Conservation (phyloP, 164 flowering plant species). For the Akebia trifoliata region DNA sequence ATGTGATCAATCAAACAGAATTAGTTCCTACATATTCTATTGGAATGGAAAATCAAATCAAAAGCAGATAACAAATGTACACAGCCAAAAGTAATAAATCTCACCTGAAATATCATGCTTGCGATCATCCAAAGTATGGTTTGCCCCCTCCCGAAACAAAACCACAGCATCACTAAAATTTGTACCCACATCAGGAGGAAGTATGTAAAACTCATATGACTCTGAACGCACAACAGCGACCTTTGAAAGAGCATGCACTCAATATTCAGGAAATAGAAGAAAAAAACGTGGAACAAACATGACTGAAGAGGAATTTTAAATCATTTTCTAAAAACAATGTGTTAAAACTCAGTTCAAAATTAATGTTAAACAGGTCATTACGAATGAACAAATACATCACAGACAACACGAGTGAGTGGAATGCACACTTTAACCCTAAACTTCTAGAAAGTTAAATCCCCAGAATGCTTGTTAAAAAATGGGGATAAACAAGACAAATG, state of each 20-base stretch:
- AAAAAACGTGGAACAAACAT: not conserved
- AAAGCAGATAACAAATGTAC: not conserved
- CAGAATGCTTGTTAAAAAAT: too few relatives aligned
- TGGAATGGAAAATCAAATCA: not conserved
- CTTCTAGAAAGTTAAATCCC: too few relatives aligned
- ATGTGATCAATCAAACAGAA: too few relatives aligned
- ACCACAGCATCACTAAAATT: slow-evolving; percentile 12
- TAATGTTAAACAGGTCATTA: too few relatives aligned
- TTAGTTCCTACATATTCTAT: too few relatives aligned
- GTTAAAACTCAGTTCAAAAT: too few relatives aligned
- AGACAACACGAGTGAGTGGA: too few relatives aligned
- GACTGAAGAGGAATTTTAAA: too few relatives aligned
- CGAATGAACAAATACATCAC: too few relatives aligned
- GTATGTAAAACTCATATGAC: slow-evolving; percentile 17
- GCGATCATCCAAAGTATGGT: not conserved
- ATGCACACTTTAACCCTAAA: not conserved
- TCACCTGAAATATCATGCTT: slow-evolving; percentile 10
- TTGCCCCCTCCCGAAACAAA: slow-evolving; percentile 2
- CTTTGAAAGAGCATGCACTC: slow-evolving; percentile 14
- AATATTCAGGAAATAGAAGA: not conserved
- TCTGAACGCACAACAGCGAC: slow-evolving; percentile 18
- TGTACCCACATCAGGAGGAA: slow-evolving; percentile 18
- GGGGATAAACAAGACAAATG: too few relatives aligned
- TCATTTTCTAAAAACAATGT: not conserved
- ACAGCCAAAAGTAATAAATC: not conserved